phyloP scores from a whole-genome alignment of 768 basidiomycete species.

The Naganishia randhawae region DNA sequence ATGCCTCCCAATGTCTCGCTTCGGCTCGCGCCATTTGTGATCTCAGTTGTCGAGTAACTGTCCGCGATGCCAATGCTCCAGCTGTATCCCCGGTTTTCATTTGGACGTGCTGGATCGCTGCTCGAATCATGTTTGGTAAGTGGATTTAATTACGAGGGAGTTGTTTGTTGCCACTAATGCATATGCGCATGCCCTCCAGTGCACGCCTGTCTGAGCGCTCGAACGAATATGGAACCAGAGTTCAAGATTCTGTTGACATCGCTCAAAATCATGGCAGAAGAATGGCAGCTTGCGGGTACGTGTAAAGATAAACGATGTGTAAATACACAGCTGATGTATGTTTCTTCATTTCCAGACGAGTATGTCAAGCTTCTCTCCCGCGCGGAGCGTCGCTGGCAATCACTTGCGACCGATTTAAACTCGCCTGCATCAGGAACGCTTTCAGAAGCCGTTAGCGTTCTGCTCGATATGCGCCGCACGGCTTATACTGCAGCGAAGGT shows the following conservation, averaged over 20 bases:
- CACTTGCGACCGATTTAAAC: slow-evolving; percentile 28
- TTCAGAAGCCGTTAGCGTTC: slow-evolving; percentile 44
- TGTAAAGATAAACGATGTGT: neutral
- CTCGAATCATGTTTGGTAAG: slow-evolving; percentile 44
- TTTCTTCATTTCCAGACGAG: slow-evolving; percentile 34
- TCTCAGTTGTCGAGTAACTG: slow-evolving; percentile 22
- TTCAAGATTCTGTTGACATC: slow-evolving; percentile 40
- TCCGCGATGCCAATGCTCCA: slow-evolving; percentile 10
- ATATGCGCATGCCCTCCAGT: slow-evolving; percentile 29
- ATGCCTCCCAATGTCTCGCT: slow-evolving; percentile 38
- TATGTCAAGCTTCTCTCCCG: slow-evolving; percentile 46
- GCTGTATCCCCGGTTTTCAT: slow-evolving; percentile 45
- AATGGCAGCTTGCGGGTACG: slow-evolving; percentile 47
- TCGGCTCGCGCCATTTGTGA: slow-evolving; percentile 37
- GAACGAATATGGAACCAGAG: slow-evolving; percentile 38
- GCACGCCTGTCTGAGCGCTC: slow-evolving; percentile 40
- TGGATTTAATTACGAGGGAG: neutral
- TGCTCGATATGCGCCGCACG: slow-evolving; percentile 46
- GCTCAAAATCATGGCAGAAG: slow-evolving; percentile 38
- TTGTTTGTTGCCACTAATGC: neutral
- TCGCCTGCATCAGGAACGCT: slow-evolving; percentile 33
- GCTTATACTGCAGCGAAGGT: slow-evolving; percentile 41
- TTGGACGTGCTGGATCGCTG: slow-evolving; percentile 48
- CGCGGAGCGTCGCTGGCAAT: slow-evolving; percentile 44
- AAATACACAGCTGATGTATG: neutral